Base-by-base conservation (phyloP, 2,329 filamentous ascomycete genomes). In the Penicillium hesseltinei region DNA sequence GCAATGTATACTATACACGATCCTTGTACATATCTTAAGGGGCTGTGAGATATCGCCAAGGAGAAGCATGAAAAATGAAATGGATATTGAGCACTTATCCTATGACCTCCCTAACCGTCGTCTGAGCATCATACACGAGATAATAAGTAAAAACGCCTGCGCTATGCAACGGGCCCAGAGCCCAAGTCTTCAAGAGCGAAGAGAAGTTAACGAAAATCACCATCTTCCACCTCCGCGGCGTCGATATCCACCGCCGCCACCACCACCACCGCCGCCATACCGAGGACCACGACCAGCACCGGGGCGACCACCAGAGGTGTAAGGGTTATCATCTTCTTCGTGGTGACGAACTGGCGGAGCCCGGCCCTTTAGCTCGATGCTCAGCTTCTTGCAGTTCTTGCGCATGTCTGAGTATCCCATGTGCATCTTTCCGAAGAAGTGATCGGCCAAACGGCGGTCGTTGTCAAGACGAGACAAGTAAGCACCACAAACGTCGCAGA, bases 381-480 rank as follows among this genome's bases (percentile, higher is more conserved):
- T 88, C 61, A 99, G 86, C n/a, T 84, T 80, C 55, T 96, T 92
- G 69, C 86, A 92, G 3, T 92, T 94, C 81, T 94, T 96, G 67
- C 94, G 86, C 94, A 99, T 99, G 77, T 96, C 91, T 17, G 94
- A 94, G 73, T 97, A 99, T 0, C 94, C 94, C 56, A 99, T 79
- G 72, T 99, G 94, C 94, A 99, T 99, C 81, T 99, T 99, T 23
- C 94, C 94, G 75, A 97, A 97, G 73, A 99, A 99, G 75, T 99
- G 94, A 73, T 99, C 94, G 21, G 94, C 94, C 71, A 99, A 75
- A 31, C 94, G 84, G 36, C 94, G 85, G 74, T 99, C 94, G 71
- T 99, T 99, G 73, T 99, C 94, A 33, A 99, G 83, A 23, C 94
- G 81, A 61, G 88, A 92, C 38, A 99, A 83, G 73, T 97, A 99